Percentiles rank a stretch among this genome's conserved stretches.
Conservation (phyloP, 2,329 filamentous ascomycete species). For the Esteya vermicola region DNA sequence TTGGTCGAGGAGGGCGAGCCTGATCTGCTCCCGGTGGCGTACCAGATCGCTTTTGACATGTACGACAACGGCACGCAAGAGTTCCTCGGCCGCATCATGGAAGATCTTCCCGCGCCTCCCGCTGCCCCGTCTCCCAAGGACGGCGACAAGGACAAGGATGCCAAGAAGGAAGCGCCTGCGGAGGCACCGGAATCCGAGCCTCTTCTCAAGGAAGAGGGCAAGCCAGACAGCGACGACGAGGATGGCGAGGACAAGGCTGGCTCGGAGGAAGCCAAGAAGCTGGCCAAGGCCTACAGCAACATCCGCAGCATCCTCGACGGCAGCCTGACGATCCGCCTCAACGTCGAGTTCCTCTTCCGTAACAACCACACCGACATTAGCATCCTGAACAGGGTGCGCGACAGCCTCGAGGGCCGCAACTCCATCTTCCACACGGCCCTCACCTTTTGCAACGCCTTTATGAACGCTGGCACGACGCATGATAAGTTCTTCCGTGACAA, state of each 20-base stretch:
- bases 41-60: constrained; percentile 94
- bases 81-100: constrained; percentile 80
- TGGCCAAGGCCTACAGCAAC: constrained; percentile 31
- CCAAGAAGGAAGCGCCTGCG: constrained; percentile 20
- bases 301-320: constrained; percentile 64
- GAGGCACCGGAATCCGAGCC: constrained; percentile 31
- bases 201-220: constrained; percentile 32
- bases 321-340: constrained; percentile 85
- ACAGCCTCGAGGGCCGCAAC: constrained; percentile 88
- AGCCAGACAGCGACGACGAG: constrained; percentile 24
- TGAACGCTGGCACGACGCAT: constrained; percentile 96
- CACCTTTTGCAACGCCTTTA: constrained; percentile 95
- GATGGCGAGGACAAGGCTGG: constrained; percentile 29
- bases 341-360: constrained; percentile 78
- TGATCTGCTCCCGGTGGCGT: constrained; percentile 71
- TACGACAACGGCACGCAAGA: constrained; percentile 99
- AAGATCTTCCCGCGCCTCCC: constrained; percentile 49
- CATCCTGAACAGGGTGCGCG: constrained; percentile 90
- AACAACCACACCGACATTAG: constrained; percentile 87
- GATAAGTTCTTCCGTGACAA: constrained; percentile 99
- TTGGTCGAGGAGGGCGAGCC: constrained; percentile 69
- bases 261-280: constrained; percentile 18
- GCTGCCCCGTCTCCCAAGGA: too few species aligned
- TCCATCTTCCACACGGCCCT: constrained; percentile 98
- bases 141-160: constrained; percentile 24